Evolutionary conservation across 2,329 filamentous ascomycete species (phyloP).

Genomic region (Penicillium sp.): DNA sequence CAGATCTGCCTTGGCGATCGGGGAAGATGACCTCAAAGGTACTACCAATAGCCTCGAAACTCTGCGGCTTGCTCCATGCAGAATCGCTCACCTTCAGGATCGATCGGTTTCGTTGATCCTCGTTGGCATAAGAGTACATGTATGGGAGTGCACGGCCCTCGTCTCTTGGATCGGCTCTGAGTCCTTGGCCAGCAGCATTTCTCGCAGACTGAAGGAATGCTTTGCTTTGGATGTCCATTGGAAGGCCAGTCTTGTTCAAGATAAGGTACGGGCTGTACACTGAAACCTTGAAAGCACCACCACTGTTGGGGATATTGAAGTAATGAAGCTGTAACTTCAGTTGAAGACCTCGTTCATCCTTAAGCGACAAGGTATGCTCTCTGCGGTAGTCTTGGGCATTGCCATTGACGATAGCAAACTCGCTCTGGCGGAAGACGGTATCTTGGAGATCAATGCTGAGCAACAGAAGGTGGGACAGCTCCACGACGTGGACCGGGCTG

Average conservation of each 20-base stretch:
- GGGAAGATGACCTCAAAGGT: slow-evolving; percentile 83
- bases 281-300: slow-evolving; percentile 92
- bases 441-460: slow-evolving; percentile 97
- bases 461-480: slow-evolving; percentile 87
- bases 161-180: slow-evolving; percentile 54
- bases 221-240: slow-evolving; percentile 85
- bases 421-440: slow-evolving; percentile 88
- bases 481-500: slow-evolving; percentile 95
- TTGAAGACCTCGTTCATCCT: slow-evolving; percentile 77
- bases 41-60: slow-evolving; percentile 95
- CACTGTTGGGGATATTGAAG: slow-evolving; percentile 82
- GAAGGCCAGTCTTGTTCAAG: slow-evolving; percentile 89
- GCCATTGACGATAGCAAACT: slow-evolving; percentile 96
- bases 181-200: slow-evolving; percentile 77
- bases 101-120: slow-evolving; percentile 89
- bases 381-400: slow-evolving; percentile 83
- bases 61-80: slow-evolving; percentile 94
- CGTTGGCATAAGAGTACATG: slow-evolving; percentile 91
- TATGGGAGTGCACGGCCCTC: slow-evolving; percentile 72
- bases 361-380: slow-evolving; percentile 75
- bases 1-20: slow-evolving; percentile 66
- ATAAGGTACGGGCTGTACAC: slow-evolving; percentile 94
- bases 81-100: slow-evolving; percentile 86
- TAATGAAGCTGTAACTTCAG: slow-evolving; percentile 87
- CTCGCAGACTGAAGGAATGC: slow-evolving; percentile 80